Evolutionary conservation across 2,329 filamentous ascomycete species (phyloP), one percentile per base, ranked within the genome.

Genomic region (Claviceps purpurea): DNA sequence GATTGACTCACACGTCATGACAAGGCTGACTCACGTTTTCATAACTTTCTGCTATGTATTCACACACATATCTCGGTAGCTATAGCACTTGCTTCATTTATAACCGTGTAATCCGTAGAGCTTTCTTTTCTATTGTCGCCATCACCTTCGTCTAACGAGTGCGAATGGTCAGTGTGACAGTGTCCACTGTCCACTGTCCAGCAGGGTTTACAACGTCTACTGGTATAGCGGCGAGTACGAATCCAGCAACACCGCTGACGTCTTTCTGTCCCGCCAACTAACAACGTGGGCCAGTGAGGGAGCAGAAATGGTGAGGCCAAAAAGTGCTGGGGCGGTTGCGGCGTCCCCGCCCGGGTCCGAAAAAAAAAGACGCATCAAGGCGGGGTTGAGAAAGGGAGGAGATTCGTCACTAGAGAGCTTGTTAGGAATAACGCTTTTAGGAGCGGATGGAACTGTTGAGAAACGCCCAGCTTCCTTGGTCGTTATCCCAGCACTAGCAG

Each of bases 331-430:
- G 42, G 38, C 20, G 18, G 43, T 37, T 39, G 47, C 4, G 41
- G 46, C 37, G 41, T 46, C 52, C 51, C 56, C 49, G 50, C 52
- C 30, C 44, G 48, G 55, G 61, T 63, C 59, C 61, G 59, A 61
- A 44, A 63, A 64, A 44, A 63, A 64, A 64, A 64, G 61, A 56
- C 62, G 62, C 62, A 52, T 8, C 26, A 34, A 34, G 44, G 44
- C 39, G 51, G 44, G 48, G 50, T 48, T 48, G 43, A 50, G 52
- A 34, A 45, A 44, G 44, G 10, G 16, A 46, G 24, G 22, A 34
- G 51, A 16, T 39, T 44, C 40, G 34, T 26, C 11, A 8, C 16
- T 2, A 30, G 38, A n/a, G 34, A 40, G 30, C 34, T 45, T 50
- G 34, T 26, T 39, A 44, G 41, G 24, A 26, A 26, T 26, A 26